Percentiles rank a stretch among this genome's conserved stretches.
Conservation (phyloP, 306 rosid species). For the Casuarina cunninghamiana region DNA sequence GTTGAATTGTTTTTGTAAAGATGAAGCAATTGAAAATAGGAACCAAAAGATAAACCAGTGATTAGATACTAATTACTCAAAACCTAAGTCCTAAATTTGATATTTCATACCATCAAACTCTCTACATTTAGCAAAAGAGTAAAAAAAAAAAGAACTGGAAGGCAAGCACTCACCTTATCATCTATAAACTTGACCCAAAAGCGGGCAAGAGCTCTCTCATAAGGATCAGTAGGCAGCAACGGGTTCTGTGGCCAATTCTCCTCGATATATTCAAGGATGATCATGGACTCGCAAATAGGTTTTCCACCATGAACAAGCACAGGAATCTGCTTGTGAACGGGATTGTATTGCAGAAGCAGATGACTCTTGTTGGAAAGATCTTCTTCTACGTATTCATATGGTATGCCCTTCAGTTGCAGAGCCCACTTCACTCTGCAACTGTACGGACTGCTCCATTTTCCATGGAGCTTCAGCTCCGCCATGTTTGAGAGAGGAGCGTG, state of each 20-base stretch:
- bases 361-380: conserved; percentile 46
- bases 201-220: conserved; percentile 42
- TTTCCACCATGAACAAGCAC: conserved; percentile 55
- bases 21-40: too few relatives aligned
- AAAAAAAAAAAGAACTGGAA: too few relatives aligned
- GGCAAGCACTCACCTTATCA: conserved; percentile 22
- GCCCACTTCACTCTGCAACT: conserved; percentile 50
- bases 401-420: conserved; percentile 47
- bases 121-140: too few relatives aligned
- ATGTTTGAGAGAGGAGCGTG: neutral
- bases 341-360: conserved; percentile 48
- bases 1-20: too few relatives aligned
- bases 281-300: conserved; percentile 51
- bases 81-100: too few relatives aligned
- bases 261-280: conserved; percentile 54
- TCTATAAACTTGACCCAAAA: conserved; percentile 50
- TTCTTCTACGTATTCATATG: conserved; percentile 52
- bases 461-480: conserved; percentile 44
- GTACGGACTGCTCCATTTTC: conserved; percentile 53
- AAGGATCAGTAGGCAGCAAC: conserved; percentile 43
- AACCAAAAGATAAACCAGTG: too few relatives aligned
- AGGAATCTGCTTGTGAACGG: conserved; percentile 48
- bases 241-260: conserved; percentile 48
- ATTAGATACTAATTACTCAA: too few relatives aligned
- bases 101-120: too few relatives aligned